phyloP scores from a whole-genome alignment of 2,329 filamentous ascomycete genomes.

The Ophiostoma tasmaniense region DNA sequence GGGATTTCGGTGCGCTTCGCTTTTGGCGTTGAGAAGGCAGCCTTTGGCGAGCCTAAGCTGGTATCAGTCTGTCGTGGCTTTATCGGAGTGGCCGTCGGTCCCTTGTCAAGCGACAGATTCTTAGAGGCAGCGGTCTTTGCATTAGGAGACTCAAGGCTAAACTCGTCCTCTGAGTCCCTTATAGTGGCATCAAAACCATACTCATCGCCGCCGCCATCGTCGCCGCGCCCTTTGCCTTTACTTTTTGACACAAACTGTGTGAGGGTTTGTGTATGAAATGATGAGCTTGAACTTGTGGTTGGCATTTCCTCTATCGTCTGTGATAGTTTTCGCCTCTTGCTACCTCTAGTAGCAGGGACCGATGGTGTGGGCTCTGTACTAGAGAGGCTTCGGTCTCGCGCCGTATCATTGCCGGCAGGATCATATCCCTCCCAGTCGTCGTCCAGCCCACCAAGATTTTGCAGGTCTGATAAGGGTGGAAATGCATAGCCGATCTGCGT shows the following conservation, averaged over 20 bases:
- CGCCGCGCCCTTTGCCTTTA: constrained; percentile 3
- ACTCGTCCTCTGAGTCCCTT: constrained; percentile 22
- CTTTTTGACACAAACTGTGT: constrained; percentile 27
- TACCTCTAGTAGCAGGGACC: background rate
- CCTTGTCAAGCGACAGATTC: background rate
- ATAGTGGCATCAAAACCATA: constrained; percentile 5
- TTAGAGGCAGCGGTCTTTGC: background rate
- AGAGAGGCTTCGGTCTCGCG: background rate
- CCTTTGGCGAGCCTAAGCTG: background rate
- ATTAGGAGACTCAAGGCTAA: constrained; percentile 6
- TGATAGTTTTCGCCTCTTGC: background rate
- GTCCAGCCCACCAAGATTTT: constrained; percentile 13
- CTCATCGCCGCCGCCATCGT: constrained; percentile 19
- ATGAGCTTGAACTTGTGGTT: background rate
- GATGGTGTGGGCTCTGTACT: background rate
- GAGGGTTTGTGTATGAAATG: constrained; percentile 28
- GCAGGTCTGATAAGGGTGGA: background rate
- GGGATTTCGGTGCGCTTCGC: constrained; percentile 32
- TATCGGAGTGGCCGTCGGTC: background rate
- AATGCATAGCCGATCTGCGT: constrained; percentile 28
- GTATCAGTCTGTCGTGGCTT: background rate
- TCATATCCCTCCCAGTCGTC: constrained; percentile 13
- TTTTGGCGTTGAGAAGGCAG: background rate
- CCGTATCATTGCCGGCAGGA: constrained; percentile 9
- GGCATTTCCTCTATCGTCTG: background rate